These are phyloP conservation scores for Globisporangium middletonii DNA, from an alignment of 352 stramenopile species.

Conservation along the genomic window DNA sequence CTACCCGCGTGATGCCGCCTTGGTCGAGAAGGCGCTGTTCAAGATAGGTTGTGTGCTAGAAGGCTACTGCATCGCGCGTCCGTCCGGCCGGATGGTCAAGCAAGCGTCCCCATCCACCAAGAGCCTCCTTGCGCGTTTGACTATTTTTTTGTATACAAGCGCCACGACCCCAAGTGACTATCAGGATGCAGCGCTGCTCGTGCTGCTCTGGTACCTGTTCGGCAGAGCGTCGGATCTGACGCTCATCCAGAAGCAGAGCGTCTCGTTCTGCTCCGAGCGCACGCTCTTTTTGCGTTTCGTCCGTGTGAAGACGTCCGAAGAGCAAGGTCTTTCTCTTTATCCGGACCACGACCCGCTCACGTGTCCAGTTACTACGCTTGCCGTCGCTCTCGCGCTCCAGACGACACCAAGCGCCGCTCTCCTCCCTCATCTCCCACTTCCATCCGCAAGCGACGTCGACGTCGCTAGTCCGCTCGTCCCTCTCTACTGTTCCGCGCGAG, in stretches of 20 bases:
- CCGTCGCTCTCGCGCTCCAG: background rate
- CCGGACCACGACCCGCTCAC: background rate
- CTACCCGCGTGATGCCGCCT: too few relatives aligned
- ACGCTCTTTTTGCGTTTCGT: conserved; percentile 11
- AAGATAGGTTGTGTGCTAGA: too few relatives aligned
- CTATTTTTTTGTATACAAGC: background rate
- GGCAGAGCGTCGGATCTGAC: conserved; percentile 8
- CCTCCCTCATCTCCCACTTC: background rate
- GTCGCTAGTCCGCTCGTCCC: too few relatives aligned
- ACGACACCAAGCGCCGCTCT: background rate
- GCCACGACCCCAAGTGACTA: conserved; percentile 6
- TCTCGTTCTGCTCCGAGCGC: conserved; percentile 6
- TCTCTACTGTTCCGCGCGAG: too few relatives aligned
- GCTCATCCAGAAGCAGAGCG: conserved; percentile 10
- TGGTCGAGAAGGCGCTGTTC: too few relatives aligned
- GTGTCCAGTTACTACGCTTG: background rate
- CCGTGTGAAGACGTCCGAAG: background rate
- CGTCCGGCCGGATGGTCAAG: background rate
- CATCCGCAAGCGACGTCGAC: background rate
- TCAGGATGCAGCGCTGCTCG: conserved; percentile 17
- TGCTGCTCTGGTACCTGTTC: conserved; percentile 15
- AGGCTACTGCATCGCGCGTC: background rate
- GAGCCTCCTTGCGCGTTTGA: background rate
- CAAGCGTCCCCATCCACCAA: background rate
- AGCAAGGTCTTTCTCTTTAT: background rate